Evolutionary conservation across 2,329 filamentous ascomycete genomes (phyloP), one percentile per base, ranked within the genome.

Genomic region (Gaeumannomyces sp.): DNA sequence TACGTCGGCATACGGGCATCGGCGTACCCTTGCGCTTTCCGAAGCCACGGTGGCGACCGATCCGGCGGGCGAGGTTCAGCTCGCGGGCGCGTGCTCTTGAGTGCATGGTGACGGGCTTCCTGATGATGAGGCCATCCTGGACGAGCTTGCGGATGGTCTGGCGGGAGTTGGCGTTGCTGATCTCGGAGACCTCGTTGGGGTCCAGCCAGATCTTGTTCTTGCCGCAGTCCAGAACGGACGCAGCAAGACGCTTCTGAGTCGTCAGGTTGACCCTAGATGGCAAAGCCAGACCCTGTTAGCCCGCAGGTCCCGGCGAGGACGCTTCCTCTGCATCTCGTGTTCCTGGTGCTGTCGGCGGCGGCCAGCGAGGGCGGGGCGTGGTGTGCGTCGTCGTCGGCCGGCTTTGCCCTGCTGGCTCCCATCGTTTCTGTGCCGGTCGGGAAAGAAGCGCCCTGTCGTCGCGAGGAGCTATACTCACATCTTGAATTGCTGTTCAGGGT

Each of bases 131-230:
- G 85, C 95, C 96, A 96, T 99, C 96, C 84, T 91, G 86, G 80
- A 98, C 89, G 83, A 99, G 92, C 88, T 99, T 99, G 87, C 96
- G 94, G 89, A 99, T 90, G 76, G 94, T 97, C 87, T 98, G 94
- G 79, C 95, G 94, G 77, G 94, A 98, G 91, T 99, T 99, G 90
- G 95, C 95, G 84, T 97, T 98, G 86, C 91, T 93, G 86, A 99
- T 99, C 85, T 99, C 95, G 87, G 84, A 95, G 85, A 93, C 89
- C 87, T 99, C 95, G 82, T 96, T 98, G 83, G 95, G 95, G 85
- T 99, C 95, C 81, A 99, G 93, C 95, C 95, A 99, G 85, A 99
- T 96, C 92, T 99, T 99, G 89, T 94, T 92, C 91, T 99, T 90
- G 81, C 95, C 95, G 86, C 92, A 96, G 88, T 93, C 93, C 82